Base-by-base conservation (phyloP, 768 basidiomycete genomes). In the Favolaschia claudopus region DNA sequence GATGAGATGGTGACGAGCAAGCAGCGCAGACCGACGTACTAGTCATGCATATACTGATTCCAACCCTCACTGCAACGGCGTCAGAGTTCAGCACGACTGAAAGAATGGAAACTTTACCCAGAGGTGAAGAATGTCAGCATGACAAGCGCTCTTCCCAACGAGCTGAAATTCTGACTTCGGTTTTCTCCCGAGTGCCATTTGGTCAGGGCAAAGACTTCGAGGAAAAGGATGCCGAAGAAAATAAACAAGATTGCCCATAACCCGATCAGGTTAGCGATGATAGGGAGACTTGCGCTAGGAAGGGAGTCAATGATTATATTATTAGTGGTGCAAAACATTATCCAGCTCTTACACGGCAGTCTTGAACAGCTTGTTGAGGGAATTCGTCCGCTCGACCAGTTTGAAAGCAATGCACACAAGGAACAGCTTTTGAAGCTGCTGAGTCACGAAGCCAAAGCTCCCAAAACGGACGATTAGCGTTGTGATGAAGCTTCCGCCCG, bases 11-110 rank as follows among this genome's bases (percentile, higher is more conserved):
- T 29, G 36, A 24, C 31, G 37, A 57, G 4, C 49, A 31, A 31
- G 4, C 10, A 45, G 29, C 28, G 22, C 29, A 17, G 7, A 24
- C 47, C 29, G 7, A 75, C 89, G 69, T 71, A 95, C 93, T 87
- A 96, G 75, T 98, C 93, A 70, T 98, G 96, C 96, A 98, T 98
- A 72, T 89, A 97, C 66, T 89, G 87, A 70, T 98, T 98, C 96
- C 96, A 99, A 0, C 89, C 93, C 72, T 98, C 96, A 9, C 95
- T 95, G 63, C 7, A 63, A 49, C 17, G 17, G 27, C 51, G 47
- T 64, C 28, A 64, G 55, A 49, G 6, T 38, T 65, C 33, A 70
- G 42, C 48, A 48, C 36, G 39, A 27, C 45, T 7, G 56, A 22
- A 44, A 36, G 40, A 19, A 33, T 31, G 29, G 59, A 20, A 63